These are phyloP conservation scores for Pleurotus platypus DNA, from an alignment of 768 basidiomycete genomes.

Conservation along the genomic window DNA sequence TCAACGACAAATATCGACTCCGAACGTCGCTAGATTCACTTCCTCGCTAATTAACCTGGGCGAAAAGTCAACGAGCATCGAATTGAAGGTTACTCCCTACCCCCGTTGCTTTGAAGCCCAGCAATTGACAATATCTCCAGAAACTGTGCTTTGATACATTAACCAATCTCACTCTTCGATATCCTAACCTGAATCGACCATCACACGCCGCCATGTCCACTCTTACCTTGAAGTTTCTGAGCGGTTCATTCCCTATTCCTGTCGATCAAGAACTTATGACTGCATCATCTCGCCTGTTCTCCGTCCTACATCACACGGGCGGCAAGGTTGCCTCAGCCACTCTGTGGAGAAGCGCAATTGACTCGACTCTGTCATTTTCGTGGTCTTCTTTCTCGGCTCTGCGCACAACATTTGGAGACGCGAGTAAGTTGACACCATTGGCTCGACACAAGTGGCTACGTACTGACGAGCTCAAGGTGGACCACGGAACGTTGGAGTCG, in stretches of 20 bases:
- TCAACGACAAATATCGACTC: slow-evolving; percentile 72
- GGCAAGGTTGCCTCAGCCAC: slow-evolving; percentile 74
- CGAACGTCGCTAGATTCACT: slow-evolving; percentile 72
- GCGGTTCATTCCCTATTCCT: slow-evolving; percentile 45
- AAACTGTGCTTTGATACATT: slow-evolving; percentile 46
- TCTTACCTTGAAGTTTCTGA: slow-evolving; percentile 53
- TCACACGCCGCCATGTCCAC: slow-evolving; percentile 48
- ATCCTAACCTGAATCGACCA: slow-evolving; percentile 64
- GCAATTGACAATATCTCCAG: slow-evolving; percentile 20
- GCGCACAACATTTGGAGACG: slow-evolving; percentile 53
- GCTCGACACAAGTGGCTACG: too few relatives aligned
- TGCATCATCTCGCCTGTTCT: slow-evolving; percentile 56
- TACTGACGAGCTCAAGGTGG: too few relatives aligned
- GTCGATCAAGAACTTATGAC: slow-evolving; percentile 34
- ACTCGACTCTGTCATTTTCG: slow-evolving; percentile 64
- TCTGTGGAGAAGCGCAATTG: slow-evolving; percentile 73
- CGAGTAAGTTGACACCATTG: slow-evolving; percentile 28
- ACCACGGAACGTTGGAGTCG: slow-evolving; percentile 6
- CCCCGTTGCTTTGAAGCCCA: neutral
- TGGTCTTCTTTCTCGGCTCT: slow-evolving; percentile 58
- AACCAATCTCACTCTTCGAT: slow-evolving; percentile 52
- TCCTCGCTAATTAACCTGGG: slow-evolving; percentile 51
- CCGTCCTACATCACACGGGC: slow-evolving; percentile 64
- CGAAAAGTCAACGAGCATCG: slow-evolving; percentile 45
- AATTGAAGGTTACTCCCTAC: slow-evolving; percentile 46